A percentile compares a stretch with the other conserved stretches of the same genome.
Evolutionary conservation across 257 asterid genomes (phyloP).

Genomic region (Jasminum sambac): DNA sequence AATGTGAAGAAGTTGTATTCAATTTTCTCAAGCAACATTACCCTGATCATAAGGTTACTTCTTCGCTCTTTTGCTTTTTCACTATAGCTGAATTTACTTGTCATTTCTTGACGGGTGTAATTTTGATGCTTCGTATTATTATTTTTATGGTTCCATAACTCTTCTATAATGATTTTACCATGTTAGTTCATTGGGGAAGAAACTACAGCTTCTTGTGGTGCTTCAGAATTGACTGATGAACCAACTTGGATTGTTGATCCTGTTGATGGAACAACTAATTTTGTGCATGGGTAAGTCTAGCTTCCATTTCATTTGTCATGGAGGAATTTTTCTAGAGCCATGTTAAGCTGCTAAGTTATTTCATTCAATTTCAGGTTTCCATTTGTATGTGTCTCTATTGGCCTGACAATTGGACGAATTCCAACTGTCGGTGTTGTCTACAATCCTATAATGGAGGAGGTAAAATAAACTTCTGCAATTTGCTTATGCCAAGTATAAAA

Average conservation of each 20-base stretch:
- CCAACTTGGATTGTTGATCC: slow-evolving; percentile 99
- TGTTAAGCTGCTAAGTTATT: slow-evolving; percentile 17
- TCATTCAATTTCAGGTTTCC: slow-evolving; percentile 60
- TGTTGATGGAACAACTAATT: slow-evolving; percentile 92
- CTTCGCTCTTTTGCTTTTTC: background rate
- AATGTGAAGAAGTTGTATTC: slow-evolving; percentile 82
- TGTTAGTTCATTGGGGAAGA: slow-evolving; percentile 93
- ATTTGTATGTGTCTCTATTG: slow-evolving; percentile 84
- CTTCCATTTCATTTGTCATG: slow-evolving; percentile 14
- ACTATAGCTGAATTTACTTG: background rate
- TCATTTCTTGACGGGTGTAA: slow-evolving; percentile 6
- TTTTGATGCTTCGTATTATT: background rate
- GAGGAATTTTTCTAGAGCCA: background rate
- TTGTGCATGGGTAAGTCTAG: slow-evolving; percentile 81
- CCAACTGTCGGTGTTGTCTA: slow-evolving; percentile 85
- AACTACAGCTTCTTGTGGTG: slow-evolving; percentile 85
- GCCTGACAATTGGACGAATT: slow-evolving; percentile 67
- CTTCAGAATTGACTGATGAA: slow-evolving; percentile 71
- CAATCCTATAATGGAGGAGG: slow-evolving; percentile 89
- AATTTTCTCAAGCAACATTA: slow-evolving; percentile 52
- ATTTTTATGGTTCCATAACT: background rate
- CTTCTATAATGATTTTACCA: background rate
- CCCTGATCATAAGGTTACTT: slow-evolving; percentile 74
- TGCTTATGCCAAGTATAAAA: background rate
- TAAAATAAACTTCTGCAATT: slow-evolving; percentile 31